These are phyloP conservation scores for Rhizoctonia solani DNA, from an alignment of 1,284 basidiomycete species.

Conservation along the genomic window DNA sequence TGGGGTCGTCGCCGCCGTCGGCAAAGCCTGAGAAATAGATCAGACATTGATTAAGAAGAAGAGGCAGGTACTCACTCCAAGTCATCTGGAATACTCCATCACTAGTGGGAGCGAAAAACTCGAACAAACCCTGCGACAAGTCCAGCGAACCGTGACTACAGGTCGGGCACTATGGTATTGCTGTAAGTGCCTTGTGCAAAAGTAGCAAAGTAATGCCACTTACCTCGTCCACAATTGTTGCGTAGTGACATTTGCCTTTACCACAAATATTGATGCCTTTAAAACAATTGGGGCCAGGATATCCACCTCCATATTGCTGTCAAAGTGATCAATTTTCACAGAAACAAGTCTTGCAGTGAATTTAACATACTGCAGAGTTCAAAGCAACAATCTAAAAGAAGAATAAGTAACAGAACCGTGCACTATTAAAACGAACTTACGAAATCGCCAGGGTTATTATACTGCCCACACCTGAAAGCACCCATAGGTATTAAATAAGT, in stretches of 20 bases:
- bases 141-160: slow-evolving; percentile 37
- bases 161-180: slow-evolving; percentile 35
- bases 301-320: slow-evolving; percentile 33
- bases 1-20: slow-evolving; percentile 11
- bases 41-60: background rate
- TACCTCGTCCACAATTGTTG: slow-evolving; percentile 49
- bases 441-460: slow-evolving; percentile 32
- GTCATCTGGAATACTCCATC: slow-evolving; percentile 38
- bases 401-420: background rate
- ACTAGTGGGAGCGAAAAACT: slow-evolving; percentile 30
- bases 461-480: slow-evolving; percentile 34
- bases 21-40: slow-evolving; percentile 20
- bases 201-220: background rate
- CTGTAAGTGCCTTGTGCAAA: background rate
- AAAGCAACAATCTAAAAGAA: slow-evolving; percentile 38
- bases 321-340: slow-evolving; percentile 5
- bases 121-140: slow-evolving; percentile 37
- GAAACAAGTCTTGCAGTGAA: background rate
- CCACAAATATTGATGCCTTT: slow-evolving; percentile 51
- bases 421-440: background rate
- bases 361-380: slow-evolving; percentile 29
- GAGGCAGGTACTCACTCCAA: slow-evolving; percentile 27
- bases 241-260: slow-evolving; percentile 47
- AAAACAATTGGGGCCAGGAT: slow-evolving; percentile 50
- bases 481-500: background rate